phyloP scores from a whole-genome alignment of 2,329 filamentous ascomycete genomes.

The Fusarium neocosmosporiellum region DNA sequence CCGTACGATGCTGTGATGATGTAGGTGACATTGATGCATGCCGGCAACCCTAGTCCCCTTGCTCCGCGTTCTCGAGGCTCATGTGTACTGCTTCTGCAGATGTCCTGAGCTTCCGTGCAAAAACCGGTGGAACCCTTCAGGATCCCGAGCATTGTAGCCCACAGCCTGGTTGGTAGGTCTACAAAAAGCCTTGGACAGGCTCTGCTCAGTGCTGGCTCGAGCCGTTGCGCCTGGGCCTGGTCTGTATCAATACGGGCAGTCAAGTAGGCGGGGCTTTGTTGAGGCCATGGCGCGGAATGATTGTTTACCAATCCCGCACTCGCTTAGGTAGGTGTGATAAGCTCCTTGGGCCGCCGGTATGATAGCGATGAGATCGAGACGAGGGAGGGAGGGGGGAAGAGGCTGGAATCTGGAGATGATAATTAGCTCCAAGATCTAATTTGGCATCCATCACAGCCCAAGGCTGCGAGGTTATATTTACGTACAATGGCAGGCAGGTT shows the following conservation, averaged over 20 bases:
- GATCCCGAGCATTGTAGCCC: neutral
- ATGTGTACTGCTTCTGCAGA: neutral
- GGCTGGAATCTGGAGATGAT: neutral
- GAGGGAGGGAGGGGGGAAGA: neutral
- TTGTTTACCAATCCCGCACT: neutral
- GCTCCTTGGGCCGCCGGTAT: neutral
- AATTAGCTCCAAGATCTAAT: neutral
- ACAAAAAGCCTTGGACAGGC: neutral
- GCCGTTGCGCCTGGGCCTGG: neutral
- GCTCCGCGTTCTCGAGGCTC: neutral
- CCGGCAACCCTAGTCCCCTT: constrained; percentile 1
- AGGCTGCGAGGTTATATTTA: neutral
- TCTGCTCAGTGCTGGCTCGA: neutral
- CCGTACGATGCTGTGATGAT: constrained; percentile 12
- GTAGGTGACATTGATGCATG: constrained; percentile 6
- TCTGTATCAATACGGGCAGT: neutral
- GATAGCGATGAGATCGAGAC: neutral
- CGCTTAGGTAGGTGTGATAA: neutral
- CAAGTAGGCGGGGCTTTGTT: neutral
- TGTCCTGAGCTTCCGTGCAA: neutral
- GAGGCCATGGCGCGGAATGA: neutral
- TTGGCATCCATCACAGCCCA: neutral
- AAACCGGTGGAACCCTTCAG: neutral
- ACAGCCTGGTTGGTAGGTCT: neutral
- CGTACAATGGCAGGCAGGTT: neutral